Evolutionary conservation across 2,329 filamentous ascomycete genomes (phyloP).

Genomic region (Botrytis hyacinthi): DNA sequence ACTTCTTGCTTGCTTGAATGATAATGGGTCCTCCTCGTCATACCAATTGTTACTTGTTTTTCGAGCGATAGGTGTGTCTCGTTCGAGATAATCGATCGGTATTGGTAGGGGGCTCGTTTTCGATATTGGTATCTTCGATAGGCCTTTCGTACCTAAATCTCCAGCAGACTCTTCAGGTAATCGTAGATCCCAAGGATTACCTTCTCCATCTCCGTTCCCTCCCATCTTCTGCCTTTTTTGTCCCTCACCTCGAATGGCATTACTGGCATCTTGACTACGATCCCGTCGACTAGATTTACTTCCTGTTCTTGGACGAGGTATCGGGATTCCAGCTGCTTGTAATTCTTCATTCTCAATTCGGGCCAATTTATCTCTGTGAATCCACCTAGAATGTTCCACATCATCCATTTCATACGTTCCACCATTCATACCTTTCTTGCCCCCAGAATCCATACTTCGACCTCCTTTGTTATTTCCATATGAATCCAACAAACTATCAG

Average conservation of each 20-base stretch:
- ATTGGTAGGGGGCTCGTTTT: constrained; percentile 77
- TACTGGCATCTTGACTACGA: constrained; percentile 38
- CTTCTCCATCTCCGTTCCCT: constrained; percentile 44
- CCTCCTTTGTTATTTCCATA: constrained; percentile 38
- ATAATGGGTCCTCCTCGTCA: constrained; percentile 57
- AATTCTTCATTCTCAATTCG: constrained; percentile 79
- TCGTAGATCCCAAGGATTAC: constrained; percentile 68
- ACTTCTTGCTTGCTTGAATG: constrained; percentile 61
- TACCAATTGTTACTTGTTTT: constrained; percentile 53
- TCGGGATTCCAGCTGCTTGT: constrained; percentile 70
- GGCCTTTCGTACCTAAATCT: constrained; percentile 56
- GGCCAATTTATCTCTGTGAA: constrained; percentile 80
- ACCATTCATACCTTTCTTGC: constrained; percentile 27
- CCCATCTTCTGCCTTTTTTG: constrained; percentile 43
- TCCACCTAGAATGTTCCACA: constrained; percentile 72
- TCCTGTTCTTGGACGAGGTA: constrained; percentile 52
- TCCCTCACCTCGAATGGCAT: constrained; percentile 39
- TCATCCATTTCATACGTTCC: constrained; percentile 40
- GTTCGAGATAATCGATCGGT: constrained; percentile 67
- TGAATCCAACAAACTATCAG: constrained; percentile 49
- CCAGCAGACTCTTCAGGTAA: constrained; percentile 74
- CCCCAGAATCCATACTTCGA: constrained; percentile 34
- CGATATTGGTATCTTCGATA: constrained; percentile 83
- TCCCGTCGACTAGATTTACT: constrained; percentile 49
- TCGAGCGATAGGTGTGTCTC: constrained; percentile 66